phyloP scores from a whole-genome alignment of 352 stramenopile species.

The Phytophthora meadii region DNA sequence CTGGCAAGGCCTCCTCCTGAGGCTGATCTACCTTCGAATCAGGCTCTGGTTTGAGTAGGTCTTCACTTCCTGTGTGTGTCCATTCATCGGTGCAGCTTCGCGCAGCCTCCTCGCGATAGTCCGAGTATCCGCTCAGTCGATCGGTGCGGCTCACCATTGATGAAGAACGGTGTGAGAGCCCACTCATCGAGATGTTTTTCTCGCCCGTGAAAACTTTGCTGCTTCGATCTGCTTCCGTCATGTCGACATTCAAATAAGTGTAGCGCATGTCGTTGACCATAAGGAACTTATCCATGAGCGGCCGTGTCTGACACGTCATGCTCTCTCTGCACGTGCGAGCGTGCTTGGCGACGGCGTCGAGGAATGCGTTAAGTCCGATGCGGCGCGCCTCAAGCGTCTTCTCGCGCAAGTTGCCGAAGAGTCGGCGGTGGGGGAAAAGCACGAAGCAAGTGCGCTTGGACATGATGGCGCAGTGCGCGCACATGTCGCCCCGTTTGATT shows the following conservation, averaged over 20 bases:
- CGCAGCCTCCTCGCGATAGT: conserved; percentile 42
- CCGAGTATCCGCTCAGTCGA: conserved; percentile 41
- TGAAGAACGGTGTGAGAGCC: conserved; percentile 24
- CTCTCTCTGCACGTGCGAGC: conserved; percentile 77
- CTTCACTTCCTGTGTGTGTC: conserved; percentile 21
- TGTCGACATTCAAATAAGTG: conserved; percentile 88
- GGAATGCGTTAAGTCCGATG: conserved; percentile 76
- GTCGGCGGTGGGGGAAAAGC: conserved; percentile 77
- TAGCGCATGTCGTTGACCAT: conserved; percentile 91
- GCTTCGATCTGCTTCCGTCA: conserved; percentile 62
- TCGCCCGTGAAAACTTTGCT: conserved; percentile 50
- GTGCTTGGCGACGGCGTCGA: conserved; percentile 80
- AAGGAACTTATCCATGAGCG: conserved; percentile 88
- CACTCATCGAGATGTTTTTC: conserved; percentile 30
- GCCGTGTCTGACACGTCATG: conserved; percentile 72
- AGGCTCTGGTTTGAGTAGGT: conserved; percentile 17
- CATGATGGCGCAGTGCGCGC: conserved; percentile 79
- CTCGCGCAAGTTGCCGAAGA: conserved; percentile 79
- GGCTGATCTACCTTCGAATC: conserved; percentile 45
- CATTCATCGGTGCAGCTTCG: conserved; percentile 41
- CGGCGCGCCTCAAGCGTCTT: conserved; percentile 79
- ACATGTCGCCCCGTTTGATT: conserved; percentile 74
- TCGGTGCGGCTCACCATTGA: conserved; percentile 45
- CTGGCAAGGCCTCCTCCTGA: conserved; percentile 16
- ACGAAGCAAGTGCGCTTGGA: conserved; percentile 83